These are phyloP conservation scores for Cryptosporidium sp. DNA, from an alignment of 169 alveolate species.

Conservation along the genomic window DNA sequence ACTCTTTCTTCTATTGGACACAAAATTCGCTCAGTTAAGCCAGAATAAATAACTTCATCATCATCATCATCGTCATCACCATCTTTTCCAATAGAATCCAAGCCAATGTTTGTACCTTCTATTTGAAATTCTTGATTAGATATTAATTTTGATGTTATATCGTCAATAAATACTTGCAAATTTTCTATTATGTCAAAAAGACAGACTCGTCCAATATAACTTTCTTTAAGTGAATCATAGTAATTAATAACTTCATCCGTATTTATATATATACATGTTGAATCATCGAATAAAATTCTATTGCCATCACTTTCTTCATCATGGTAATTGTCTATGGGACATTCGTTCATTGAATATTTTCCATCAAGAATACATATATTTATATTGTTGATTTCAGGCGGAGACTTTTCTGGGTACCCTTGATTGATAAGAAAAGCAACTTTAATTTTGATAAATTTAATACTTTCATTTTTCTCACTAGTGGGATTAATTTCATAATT, in stretches of 20 bases:
- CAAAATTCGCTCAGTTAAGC: constrained; percentile 17
- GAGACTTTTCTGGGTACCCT: constrained; percentile 42
- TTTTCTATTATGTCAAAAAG: constrained; percentile 53
- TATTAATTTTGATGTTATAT: neutral
- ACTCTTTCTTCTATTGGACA: constrained; percentile 65
- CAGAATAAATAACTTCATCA: constrained; percentile 20
- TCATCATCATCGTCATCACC: neutral
- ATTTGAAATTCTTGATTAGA: neutral
- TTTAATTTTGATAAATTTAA: constrained; percentile 34
- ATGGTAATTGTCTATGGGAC: constrained; percentile 8
- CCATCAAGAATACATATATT: constrained; percentile 25
- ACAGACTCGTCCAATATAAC: constrained; percentile 63
- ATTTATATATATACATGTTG: constrained; percentile 25
- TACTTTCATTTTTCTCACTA: neutral
- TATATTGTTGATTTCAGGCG: constrained; percentile 18
- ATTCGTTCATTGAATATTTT: constrained; percentile 30
- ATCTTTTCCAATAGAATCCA: neutral
- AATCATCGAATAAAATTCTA: neutral
- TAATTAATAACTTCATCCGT: constrained; percentile 26
- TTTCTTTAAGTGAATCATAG: constrained; percentile 21
- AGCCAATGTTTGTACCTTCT: neutral
- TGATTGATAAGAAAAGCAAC: constrained; percentile 12
- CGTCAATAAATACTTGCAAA: constrained; percentile 38
- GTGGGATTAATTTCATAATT: neutral
- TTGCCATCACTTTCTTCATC: neutral